Evolutionary conservation across 345 rosid species (phyloP).

Genomic region (Salix udensis): DNA sequence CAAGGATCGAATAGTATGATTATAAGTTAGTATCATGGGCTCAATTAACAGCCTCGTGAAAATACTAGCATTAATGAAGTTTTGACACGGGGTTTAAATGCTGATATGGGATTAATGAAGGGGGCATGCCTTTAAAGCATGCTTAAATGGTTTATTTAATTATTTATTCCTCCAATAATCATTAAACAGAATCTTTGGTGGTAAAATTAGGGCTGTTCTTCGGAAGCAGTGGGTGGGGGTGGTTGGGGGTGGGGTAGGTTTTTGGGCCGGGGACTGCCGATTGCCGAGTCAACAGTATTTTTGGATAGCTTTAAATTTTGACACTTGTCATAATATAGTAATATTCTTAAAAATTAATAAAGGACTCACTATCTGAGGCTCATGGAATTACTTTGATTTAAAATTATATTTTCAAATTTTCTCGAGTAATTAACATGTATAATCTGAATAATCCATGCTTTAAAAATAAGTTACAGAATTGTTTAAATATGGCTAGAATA

Average conservation of each 20-base stretch:
- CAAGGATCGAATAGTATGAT: no score
- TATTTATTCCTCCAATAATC: neutral
- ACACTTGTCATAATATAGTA: no score
- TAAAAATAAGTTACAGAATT: no score
- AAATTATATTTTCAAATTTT: no score
- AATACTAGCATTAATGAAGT: neutral
- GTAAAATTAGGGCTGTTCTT: no score
- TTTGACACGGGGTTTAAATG: neutral
- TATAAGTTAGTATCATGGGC: neutral
- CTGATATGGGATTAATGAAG: neutral
- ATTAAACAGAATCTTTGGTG: neutral
- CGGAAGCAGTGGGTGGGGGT: neutral
- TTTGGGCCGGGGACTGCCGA: neutral
- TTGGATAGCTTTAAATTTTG: no score
- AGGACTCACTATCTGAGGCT: no score
- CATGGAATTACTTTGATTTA: no score
- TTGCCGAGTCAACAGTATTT: neutral
- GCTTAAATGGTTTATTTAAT: neutral
- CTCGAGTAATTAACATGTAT: no score
- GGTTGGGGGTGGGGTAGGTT: neutral
- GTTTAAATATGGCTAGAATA: no score
- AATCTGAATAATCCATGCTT: no score
- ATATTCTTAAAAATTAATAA: no score
- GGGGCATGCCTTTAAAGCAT: neutral
- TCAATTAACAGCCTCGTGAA: neutral